Evolutionary conservation across 805 yeast species (phyloP).

Genomic region (Yamadazyma tumulicola): DNA sequence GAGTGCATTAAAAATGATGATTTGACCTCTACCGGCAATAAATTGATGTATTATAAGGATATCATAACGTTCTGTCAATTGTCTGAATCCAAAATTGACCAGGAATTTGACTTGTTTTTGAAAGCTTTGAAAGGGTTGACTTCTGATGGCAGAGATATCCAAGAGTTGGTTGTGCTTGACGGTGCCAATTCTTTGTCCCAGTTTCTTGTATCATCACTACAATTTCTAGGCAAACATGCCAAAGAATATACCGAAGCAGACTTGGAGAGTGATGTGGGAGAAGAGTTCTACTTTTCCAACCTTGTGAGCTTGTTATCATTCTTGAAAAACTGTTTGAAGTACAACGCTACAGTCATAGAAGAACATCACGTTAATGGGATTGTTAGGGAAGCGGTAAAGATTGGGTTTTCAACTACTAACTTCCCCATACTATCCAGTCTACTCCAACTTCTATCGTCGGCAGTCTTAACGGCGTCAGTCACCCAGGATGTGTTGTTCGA

Average conservation of each 20-base stretch:
- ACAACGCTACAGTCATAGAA: constrained; percentile 44
- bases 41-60: constrained; percentile 58
- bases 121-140: constrained; percentile 46
- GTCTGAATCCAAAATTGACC: constrained; percentile 33
- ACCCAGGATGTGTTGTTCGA: constrained; percentile 38
- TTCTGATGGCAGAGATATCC: constrained; percentile 49
- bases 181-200: constrained; percentile 20
- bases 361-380: constrained; percentile 30
- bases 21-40: constrained; percentile 42
- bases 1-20: constrained; percentile 57
- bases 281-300: constrained; percentile 12
- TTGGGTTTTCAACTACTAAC: constrained; percentile 40
- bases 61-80: constrained; percentile 43
- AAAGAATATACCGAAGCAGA: constrained; percentile 8
- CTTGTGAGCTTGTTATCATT: constrained; percentile 26
- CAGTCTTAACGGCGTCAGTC: constrained; percentile 43
- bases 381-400: constrained; percentile 29
- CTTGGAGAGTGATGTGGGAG: constrained; percentile 3
- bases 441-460: constrained; percentile 40
- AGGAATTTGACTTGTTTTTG: constrained; percentile 51
- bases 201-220: constrained; percentile 14
- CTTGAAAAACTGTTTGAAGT: constrained; percentile 44
- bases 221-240: constrained; percentile 11
- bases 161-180: constrained; percentile 48
- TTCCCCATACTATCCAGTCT: constrained; percentile 32